Conservation (phyloP, 495 filamentous ascomycete species). For the Aspergillus nanangensis region DNA sequence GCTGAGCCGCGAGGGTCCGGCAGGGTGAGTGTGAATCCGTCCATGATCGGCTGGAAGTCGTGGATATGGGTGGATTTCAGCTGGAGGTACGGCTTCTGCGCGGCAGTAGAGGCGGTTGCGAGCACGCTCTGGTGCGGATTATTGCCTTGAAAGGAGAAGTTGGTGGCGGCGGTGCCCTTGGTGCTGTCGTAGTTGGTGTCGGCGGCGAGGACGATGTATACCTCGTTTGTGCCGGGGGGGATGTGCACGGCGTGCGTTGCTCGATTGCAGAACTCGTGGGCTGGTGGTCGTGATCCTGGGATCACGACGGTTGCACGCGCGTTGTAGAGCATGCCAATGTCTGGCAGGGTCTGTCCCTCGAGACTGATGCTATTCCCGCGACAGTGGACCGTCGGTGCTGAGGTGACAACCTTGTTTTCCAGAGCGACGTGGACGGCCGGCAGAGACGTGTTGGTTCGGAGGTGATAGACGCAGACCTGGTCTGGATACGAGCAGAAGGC, state of each 20-base stretch:
- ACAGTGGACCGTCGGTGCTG: slow-evolving; percentile 20
- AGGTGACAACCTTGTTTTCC: slow-evolving; percentile 23
- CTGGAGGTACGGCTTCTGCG: slow-evolving; percentile 17
- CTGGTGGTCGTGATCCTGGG: no score
- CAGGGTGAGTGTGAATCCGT: slow-evolving; percentile 33
- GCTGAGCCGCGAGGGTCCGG: slow-evolving; percentile 33
- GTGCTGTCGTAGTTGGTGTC: slow-evolving; percentile 43
- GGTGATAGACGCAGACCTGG: slow-evolving; percentile 42
- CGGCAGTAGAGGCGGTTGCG: slow-evolving; percentile 21
- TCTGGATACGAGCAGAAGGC: slow-evolving; percentile 43
- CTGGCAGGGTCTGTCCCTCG: slow-evolving; percentile 22
- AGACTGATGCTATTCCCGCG: slow-evolving; percentile 20
- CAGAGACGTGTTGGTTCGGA: slow-evolving; percentile 25
- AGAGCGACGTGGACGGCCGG: slow-evolving; percentile 28
- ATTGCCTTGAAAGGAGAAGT: slow-evolving; percentile 41
- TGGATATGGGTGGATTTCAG: slow-evolving; percentile 31
- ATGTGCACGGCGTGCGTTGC: slow-evolving; percentile 10
- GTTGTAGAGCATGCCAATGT: slow-evolving; percentile 33
- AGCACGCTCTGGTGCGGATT: slow-evolving; percentile 36
- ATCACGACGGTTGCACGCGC: background rate
- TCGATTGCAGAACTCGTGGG: slow-evolving; percentile 1
- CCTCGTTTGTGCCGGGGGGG: background rate
- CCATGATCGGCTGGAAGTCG: slow-evolving; percentile 33
- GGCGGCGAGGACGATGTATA: slow-evolving; percentile 33
- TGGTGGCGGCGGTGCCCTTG: slow-evolving; percentile 32